Base-by-base conservation (phyloP, 257 asterid species). In the Salvia hispanica region DNA sequence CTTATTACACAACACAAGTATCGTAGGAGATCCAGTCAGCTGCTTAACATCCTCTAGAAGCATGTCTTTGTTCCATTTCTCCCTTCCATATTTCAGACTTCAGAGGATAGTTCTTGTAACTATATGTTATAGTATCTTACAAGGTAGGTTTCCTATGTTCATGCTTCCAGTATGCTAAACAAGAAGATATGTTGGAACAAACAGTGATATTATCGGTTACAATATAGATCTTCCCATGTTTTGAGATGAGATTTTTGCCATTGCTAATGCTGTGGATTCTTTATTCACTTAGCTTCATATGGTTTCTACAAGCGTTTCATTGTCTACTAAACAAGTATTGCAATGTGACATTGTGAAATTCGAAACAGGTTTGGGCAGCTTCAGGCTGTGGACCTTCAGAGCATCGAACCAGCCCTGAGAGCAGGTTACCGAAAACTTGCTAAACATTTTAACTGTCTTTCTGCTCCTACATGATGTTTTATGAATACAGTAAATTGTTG, bases 321-420 rank as follows among this genome's bases (percentile, higher is more conserved):
- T 25, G 31, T 25, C 3, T 25, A 25, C 31, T 25, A 25, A 25
- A 25, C 31, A 25, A 25, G 31, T 25, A 25, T 25, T 25, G 31
- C 31, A 25, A 25, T 2, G 31, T 25, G 31, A 25, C 31, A 25
- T 25, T 25, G 31, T 25, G 2, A 25, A 25, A 25, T 0, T 67
- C 48, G 53, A 53, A 53, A 72, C 80, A 80, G 81, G 95, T 89
- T 90, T 76, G 92, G 97, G 72, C 94, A 93, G 79, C 97, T 93
- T 79, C 94, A 93, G 81, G 92, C 84, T 1, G 92, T 88, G 71
- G 98, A 88, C 79, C 92, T 93, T 60, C 79, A 82, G 74, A 90
- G 88, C 73, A 57, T 93, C 56, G 96, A 86, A 80, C 97, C 99
- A 46, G 89, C 96, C 64, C 69, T 93, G 53, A 83, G 95, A 71